phyloP scores from a whole-genome alignment of 2,329 filamentous ascomycete genomes.

The Xylariaceae sp. region DNA sequence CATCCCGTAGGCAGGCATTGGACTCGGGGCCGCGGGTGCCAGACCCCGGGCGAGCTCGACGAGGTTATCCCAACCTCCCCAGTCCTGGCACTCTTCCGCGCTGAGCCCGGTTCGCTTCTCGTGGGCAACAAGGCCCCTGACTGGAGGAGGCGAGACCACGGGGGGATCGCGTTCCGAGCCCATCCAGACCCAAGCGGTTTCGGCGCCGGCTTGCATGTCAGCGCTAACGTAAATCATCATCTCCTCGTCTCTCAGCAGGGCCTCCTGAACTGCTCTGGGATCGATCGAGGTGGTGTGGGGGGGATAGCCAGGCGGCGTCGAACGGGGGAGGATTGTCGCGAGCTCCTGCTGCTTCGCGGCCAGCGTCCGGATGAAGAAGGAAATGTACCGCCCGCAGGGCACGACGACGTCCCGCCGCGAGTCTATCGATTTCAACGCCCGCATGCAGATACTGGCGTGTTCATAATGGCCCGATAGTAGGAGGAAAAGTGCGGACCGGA shows the following conservation, averaged over 20 bases:
- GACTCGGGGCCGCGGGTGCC: conserved; percentile 16
- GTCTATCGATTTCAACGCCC: conserved; percentile 66
- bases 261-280: conserved; percentile 29
- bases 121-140: conserved; percentile 37
- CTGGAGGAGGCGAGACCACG: conserved; percentile 21
- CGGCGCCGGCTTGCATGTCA: conserved; percentile 76
- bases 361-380: conserved; percentile 73
- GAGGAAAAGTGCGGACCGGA: conserved; percentile 79
- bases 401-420: conserved; percentile 67
- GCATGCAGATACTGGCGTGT: conserved; percentile 67
- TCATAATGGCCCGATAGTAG: conserved; percentile 70
- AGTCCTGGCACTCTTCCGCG: conserved; percentile 58
- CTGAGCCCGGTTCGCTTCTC: conserved; percentile 49
- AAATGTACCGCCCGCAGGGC: conserved; percentile 75
- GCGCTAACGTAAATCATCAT: conserved; percentile 81
- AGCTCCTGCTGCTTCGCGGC: conserved; percentile 49
- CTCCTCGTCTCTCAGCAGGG: conserved; percentile 68
- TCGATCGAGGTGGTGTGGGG: conserved; percentile 17
- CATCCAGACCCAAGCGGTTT: conserved; percentile 81
- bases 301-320: conserved; percentile 20
- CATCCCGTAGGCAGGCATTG: conserved; percentile 7
- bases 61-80: conserved; percentile 77
- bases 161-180: conserved; percentile 47
- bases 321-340: conserved; percentile 24
- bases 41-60: conserved; percentile 59